phyloP scores from a whole-genome alignment of 2,329 filamentous ascomycete species.

The Pezicula rhizophila region DNA sequence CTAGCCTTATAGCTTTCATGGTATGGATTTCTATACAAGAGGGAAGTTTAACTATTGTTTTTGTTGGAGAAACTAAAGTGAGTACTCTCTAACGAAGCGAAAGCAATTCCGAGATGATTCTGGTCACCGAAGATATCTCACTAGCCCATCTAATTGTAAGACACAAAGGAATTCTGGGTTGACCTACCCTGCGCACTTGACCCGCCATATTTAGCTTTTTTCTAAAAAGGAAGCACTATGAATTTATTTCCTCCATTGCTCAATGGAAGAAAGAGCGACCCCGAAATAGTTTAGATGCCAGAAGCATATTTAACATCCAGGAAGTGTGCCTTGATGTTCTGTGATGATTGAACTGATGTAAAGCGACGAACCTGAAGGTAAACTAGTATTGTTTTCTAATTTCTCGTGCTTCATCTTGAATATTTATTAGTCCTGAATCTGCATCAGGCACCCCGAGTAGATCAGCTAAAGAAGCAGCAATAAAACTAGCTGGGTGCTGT shows the following conservation, averaged over 20 bases:
- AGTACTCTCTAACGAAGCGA: too few species aligned
- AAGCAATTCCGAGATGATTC: neutral
- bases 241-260: conserved; percentile 17
- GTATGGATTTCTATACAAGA: conserved; percentile 12
- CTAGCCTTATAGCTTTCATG: conserved; percentile 11
- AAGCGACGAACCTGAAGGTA: conserved; percentile 14
- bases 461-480: conserved; percentile 16
- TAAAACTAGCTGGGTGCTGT: conserved; percentile 11
- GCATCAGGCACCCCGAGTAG: conserved; percentile 16
- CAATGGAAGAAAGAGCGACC: conserved; percentile 17
- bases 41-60: too few species aligned
- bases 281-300: conserved; percentile 14
- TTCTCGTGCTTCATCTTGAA: conserved; percentile 16
- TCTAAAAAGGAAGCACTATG: conserved; percentile 18
- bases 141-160: neutral
- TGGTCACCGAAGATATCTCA: neutral
- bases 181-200: conserved; percentile 14
- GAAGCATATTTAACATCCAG: conserved; percentile 10
- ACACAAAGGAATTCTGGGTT: neutral
- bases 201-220: conserved; percentile 12
- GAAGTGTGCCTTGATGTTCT: conserved; percentile 17
- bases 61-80: too few species aligned
- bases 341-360: conserved; percentile 9
- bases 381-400: conserved; percentile 16
- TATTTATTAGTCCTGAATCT: conserved; percentile 18